A percentile compares a stretch with the other conserved stretches of the same genome.
These are phyloP conservation scores for Aaosphaeria arxii DNA, from an alignment of 2,329 filamentous ascomycete genomes.

Conservation along the genomic window DNA sequence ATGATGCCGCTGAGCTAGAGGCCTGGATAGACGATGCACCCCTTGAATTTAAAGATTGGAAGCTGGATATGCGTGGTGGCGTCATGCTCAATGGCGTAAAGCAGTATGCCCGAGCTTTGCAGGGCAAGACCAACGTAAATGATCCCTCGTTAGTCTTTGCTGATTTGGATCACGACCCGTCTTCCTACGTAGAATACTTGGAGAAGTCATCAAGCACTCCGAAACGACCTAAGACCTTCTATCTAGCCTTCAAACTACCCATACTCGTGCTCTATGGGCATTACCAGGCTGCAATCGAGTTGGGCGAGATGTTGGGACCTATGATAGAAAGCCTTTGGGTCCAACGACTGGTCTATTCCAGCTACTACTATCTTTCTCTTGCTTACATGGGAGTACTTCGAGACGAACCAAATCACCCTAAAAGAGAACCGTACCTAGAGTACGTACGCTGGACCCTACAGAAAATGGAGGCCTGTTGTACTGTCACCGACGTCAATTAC, in stretches of 20 bases:
- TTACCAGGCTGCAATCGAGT: conserved; percentile 38
- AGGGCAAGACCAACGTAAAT: conserved; percentile 65
- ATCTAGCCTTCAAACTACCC: conserved; percentile 55
- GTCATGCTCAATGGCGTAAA: conserved; percentile 64
- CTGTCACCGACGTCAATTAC: conserved; percentile 69
- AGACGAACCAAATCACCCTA: conserved; percentile 32
- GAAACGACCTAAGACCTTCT: conserved; percentile 63
- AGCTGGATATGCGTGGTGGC: conserved; percentile 68
- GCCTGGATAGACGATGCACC: conserved; percentile 69
- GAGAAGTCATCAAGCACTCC: conserved; percentile 53
- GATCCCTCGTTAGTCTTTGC: conserved; percentile 59
- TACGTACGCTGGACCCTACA: conserved; percentile 56
- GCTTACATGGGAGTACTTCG: conserved; percentile 39
- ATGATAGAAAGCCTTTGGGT: conserved; percentile 44
- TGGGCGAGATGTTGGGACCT: conserved; percentile 41
- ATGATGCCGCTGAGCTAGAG: conserved; percentile 68
- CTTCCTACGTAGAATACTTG: conserved; percentile 53
- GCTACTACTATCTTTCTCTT: conserved; percentile 43
- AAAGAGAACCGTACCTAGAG: conserved; percentile 49
- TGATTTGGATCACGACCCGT: conserved; percentile 64
- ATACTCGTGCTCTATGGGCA: conserved; percentile 44
- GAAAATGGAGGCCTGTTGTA: conserved; percentile 62
- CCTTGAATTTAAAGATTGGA: conserved; percentile 71
- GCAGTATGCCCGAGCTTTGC: conserved; percentile 66
- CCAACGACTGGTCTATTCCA: conserved; percentile 42